Percentiles rank a stretch among this genome's conserved stretches.
phyloP scores from a whole-genome alignment of 345 rosid genomes.

The Aquilaria malaccensis region DNA sequence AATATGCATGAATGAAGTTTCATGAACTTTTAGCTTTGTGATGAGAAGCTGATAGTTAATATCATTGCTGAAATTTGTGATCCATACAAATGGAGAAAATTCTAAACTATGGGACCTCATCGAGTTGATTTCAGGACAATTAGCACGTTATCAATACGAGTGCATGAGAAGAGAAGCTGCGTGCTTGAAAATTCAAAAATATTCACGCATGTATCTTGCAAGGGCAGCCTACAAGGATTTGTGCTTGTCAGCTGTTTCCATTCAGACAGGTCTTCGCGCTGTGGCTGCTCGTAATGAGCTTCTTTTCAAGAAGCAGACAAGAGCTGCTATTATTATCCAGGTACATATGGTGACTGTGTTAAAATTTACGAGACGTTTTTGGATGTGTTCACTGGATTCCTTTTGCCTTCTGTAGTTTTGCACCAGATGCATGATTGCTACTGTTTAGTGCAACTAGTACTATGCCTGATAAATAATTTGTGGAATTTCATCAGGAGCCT shows the following conservation, averaged over 20 bases:
- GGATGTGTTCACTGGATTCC: constrained; percentile 4
- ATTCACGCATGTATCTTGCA: constrained; percentile 33
- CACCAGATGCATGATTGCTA: too few relatives aligned
- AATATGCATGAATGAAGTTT: not conserved
- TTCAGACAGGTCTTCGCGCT: constrained; percentile 57
- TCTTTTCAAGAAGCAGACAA: constrained; percentile 46
- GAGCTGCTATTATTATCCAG: constrained; percentile 53
- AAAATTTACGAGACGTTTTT: not conserved
- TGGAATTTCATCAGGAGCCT: too few relatives aligned
- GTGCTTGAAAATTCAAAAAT: constrained; percentile 38
- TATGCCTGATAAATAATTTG: not conserved
- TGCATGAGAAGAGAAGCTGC: constrained; percentile 51
- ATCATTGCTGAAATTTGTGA: not conserved
- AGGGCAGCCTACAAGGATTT: constrained; percentile 34
- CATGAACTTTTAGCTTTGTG: not conserved
- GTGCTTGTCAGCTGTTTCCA: constrained; percentile 32
- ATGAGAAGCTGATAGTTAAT: not conserved
- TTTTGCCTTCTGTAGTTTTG: constrained; percentile 6
- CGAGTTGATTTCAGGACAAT: constrained; percentile 27
- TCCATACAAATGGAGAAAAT: too few relatives aligned
- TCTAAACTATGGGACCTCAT: too few relatives aligned
- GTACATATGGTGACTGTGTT: constrained; percentile 15
- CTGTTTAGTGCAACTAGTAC: too few relatives aligned
- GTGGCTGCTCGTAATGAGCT: constrained; percentile 48
- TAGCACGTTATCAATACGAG: constrained; percentile 52